Percentiles rank a stretch among this genome's conserved stretches.
Evolutionary conservation across 164 flowering plant species (phyloP).

Genomic region (Amborella trichopoda): DNA sequence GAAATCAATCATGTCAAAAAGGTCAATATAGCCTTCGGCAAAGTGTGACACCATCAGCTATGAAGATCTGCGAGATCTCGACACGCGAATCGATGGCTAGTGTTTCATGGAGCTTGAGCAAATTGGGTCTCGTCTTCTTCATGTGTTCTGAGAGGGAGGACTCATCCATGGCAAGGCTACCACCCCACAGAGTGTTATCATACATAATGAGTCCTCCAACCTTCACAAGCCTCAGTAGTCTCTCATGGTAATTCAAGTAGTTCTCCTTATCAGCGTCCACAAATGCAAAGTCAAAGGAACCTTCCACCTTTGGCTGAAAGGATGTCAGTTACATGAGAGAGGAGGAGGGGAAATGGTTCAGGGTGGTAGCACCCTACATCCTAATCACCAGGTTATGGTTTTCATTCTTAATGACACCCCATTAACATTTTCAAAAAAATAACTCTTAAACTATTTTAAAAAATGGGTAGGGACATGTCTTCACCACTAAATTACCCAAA

Average conservation of each 20-base stretch:
- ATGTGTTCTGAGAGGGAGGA: not conserved
- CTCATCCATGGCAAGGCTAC: conserved; percentile 7
- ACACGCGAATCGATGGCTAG: conserved; percentile 12
- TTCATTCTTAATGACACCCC: too few species aligned
- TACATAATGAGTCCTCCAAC: conserved; percentile 15
- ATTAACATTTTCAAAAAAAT: too few species aligned
- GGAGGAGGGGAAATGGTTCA: too few species aligned
- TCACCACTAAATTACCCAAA: too few species aligned
- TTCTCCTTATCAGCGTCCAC: conserved; percentile 16
- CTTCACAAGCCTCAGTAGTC: conserved; percentile 11
- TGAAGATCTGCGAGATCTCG: conserved; percentile 9
- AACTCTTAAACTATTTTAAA: too few species aligned
- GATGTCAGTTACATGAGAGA: too few species aligned
- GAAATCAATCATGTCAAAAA: too few species aligned
- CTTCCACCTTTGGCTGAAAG: too few species aligned
- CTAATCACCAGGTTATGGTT: too few species aligned
- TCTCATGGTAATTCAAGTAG: conserved; percentile 11
- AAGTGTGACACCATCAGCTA: conserved; percentile 14
- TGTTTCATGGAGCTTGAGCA: not conserved
- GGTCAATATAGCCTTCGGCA: conserved; percentile 7
- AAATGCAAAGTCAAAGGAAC: conserved; percentile 11
- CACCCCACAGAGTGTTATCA: conserved; percentile 16
- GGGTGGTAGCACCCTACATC: too few species aligned
- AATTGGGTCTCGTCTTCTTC: too few species aligned
- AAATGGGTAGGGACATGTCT: too few species aligned